Conservation (phyloP, 176 grass and related monocot species). For the Rhynchospora tenuis region DNA sequence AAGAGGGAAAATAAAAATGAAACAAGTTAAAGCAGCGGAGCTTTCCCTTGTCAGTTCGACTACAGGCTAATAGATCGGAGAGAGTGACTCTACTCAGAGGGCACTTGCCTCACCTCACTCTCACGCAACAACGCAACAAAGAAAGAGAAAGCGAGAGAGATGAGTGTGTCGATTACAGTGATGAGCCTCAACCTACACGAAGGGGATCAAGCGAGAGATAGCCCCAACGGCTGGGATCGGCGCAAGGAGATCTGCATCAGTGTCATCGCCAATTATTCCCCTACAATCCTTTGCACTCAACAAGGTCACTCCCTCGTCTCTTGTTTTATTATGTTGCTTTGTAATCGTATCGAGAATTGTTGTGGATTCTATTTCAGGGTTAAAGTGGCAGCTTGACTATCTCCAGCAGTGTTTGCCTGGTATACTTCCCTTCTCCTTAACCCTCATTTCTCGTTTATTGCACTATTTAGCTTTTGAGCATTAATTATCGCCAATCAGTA, state of each 20-base stretch:
- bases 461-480: background rate
- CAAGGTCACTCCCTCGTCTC: slow-evolving; percentile 45
- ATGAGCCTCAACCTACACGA: slow-evolving; percentile 90
- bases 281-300: slow-evolving; percentile 88
- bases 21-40: background rate
- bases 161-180: slow-evolving; percentile 79
- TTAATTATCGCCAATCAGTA: background rate
- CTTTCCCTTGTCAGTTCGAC: background rate
- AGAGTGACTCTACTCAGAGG: background rate
- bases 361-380: slow-evolving; percentile 41
- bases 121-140: background rate
- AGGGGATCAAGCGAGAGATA: slow-evolving; percentile 65
- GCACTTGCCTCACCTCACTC: background rate
- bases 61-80: background rate
- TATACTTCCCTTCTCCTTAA: slow-evolving; percentile 14
- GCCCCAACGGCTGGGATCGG: slow-evolving; percentile 83
- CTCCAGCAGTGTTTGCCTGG: slow-evolving; percentile 88
- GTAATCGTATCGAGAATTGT: background rate
- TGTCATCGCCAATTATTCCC: slow-evolving; percentile 90
- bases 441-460: background rate
- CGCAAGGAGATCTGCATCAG: slow-evolving; percentile 88
- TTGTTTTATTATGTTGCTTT: slow-evolving; percentile 18
- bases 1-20: background rate
- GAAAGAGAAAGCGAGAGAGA: slow-evolving; percentile 17
- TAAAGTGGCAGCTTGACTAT: slow-evolving; percentile 91